Base-by-base conservation (phyloP, 441 rosid genomes). In the Pelargonium myrrhifolium region DNA sequence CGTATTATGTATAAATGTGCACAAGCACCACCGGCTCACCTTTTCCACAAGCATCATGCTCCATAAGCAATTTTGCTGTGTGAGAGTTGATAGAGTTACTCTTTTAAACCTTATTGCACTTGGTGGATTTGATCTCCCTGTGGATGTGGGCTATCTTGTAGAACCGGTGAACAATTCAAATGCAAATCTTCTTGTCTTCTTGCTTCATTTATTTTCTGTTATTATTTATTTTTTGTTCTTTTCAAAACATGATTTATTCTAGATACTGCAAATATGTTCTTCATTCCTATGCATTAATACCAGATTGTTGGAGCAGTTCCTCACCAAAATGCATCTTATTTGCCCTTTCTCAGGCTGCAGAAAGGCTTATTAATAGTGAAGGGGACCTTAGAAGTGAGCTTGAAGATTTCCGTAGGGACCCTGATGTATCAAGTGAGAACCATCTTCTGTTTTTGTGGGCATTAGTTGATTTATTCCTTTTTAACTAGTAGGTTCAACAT, bases 371-470 rank as follows among this genome's bases (percentile, higher is more conserved):
- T 58, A 78, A 21, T 61, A 79, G 84, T 70, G 79, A 72, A 17
- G 80, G 93, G 71, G 89, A 81, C 65, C 90, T 93, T 64, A 88
- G 80, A 78, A 71, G 68, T 42, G 82, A 85, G 79, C 79, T 93
- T 70, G 84, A 77, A 72, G 84, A 72, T 75, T 93, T 90, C 68
- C 71, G 84, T 58, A 77, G 71, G 42, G 86, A 86, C 78, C 92
- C 87, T 11, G 71, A 71, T 68, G 76, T 87, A 76, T 80, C 87
- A 70, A 72, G 99, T 90, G 83, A 89, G 97, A 70, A 21, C 31
- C 9, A 7, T 56, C 6, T 9, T 56, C 11, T 21, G 3, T 56
- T 21, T 56, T 10, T 56, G 62, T 56, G 22, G 31, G 3, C 62
- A 56, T 56, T 56, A 20, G 31, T 56, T 21, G n/a, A 56, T 56